Evolutionary conservation across 2,329 filamentous ascomycete genomes (phyloP).

Genomic region (Trichoderma atrobrunneum): DNA sequence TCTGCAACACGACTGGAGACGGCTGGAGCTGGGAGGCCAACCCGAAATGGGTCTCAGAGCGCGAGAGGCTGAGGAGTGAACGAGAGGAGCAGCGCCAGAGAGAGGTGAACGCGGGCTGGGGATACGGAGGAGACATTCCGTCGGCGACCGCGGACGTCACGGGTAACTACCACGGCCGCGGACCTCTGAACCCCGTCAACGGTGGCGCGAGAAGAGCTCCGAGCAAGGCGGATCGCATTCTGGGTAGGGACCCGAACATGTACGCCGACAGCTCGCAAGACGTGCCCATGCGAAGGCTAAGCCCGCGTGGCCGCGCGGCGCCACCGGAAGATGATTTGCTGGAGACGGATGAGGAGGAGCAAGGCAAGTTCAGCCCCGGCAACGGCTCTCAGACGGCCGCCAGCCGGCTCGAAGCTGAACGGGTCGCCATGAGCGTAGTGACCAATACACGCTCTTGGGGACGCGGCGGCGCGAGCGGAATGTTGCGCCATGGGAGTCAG

Average conservation of each 20-base stretch:
- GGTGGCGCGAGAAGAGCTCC: slow-evolving; percentile 38
- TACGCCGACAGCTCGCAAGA: slow-evolving; percentile 49
- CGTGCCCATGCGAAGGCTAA: slow-evolving; percentile 48
- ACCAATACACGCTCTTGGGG: slow-evolving; percentile 39
- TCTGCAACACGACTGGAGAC: slow-evolving; percentile 84
- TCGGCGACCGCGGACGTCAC: slow-evolving; percentile 19
- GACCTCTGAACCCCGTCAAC: slow-evolving; percentile 24
- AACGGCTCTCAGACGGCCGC: not conserved
- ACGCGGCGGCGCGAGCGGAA: slow-evolving; percentile 42
- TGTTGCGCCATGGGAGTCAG: slow-evolving; percentile 39
- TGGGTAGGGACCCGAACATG: slow-evolving; percentile 55
- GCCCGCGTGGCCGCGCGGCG: slow-evolving; percentile 41
- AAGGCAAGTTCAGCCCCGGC: not conserved
- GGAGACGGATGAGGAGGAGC: slow-evolving; percentile 40
- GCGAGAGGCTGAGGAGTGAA: slow-evolving; percentile 59
- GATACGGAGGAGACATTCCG: slow-evolving; percentile 34
- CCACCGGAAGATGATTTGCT: slow-evolving; percentile 41
- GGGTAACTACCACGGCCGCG: slow-evolving; percentile 26
- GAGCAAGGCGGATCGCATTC: slow-evolving; percentile 58
- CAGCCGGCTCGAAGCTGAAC: slow-evolving; percentile 36
- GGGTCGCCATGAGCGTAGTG: slow-evolving; percentile 46
- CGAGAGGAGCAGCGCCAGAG: slow-evolving; percentile 59
- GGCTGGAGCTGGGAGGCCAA: slow-evolving; percentile 94
- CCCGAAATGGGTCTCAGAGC: slow-evolving; percentile 70
- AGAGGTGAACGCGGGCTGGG: slow-evolving; percentile 68